Evolutionary conservation across 192 early-diverging fungal species (phyloP).

Genomic region (Phlyctochytrium planicorne): DNA sequence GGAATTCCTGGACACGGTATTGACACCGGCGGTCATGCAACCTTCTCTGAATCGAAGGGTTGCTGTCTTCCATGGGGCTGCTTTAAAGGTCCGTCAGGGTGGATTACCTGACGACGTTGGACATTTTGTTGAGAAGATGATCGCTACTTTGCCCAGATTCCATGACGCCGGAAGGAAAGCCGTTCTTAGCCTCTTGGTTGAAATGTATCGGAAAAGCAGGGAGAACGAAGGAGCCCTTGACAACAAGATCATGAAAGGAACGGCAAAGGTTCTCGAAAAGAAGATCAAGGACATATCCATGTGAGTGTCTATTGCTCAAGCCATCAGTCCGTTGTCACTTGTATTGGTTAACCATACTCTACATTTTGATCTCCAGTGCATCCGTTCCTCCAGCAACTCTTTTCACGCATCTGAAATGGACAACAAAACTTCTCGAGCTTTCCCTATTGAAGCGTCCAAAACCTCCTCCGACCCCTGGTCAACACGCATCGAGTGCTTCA

Average conservation of each 20-base stretch:
- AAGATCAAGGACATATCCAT: neutral
- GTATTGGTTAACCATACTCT: too few relatives aligned
- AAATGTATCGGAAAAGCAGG: neutral
- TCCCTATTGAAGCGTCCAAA: slow-evolving; percentile 39
- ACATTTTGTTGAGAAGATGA: neutral
- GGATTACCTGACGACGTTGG: neutral
- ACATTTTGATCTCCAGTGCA: too few relatives aligned
- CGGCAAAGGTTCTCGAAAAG: neutral
- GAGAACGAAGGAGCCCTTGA: neutral
- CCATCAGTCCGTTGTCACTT: too few relatives aligned
- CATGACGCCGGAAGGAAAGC: neutral
- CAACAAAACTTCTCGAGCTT: slow-evolving; percentile 23
- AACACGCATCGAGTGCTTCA: neutral
- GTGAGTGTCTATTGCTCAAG: neutral
- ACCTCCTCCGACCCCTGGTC: slow-evolving; percentile 42
- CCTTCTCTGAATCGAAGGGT: neutral
- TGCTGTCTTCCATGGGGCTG: neutral
- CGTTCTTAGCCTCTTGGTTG: neutral
- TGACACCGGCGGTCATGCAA: neutral
- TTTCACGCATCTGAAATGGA: neutral
- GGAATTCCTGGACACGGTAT: neutral
- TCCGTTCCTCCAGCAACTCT: neutral
- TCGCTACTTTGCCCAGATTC: neutral
- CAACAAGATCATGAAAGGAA: neutral
- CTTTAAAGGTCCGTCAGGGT: neutral